Evolutionary conservation across 2,329 filamentous ascomycete species (phyloP), one percentile per base, ranked within the genome.

Genomic region (Aureobasidium sp.): DNA sequence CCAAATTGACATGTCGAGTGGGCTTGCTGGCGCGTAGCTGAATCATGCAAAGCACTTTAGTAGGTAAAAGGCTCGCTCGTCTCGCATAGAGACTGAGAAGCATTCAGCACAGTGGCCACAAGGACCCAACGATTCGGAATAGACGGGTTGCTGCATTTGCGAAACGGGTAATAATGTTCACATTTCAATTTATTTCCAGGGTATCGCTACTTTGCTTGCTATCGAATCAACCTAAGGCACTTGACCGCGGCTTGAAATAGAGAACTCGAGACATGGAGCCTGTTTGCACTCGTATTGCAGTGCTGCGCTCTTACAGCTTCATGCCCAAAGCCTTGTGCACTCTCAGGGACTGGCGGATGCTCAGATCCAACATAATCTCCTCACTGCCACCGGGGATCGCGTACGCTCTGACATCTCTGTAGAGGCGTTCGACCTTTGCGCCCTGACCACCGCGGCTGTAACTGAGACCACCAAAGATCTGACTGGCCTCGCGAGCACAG

Each of bases 351-450:
- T 97, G 92, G 69, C 93, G 83, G 75, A 99, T 96, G 77, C 90
- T 96, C 71, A 99, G 77, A 75, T 99, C 94, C 67, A 97, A 80
- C 94, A 99, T 99, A 67, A 99, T 99, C 83, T 99, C 94, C 66
- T 99, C 93, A 67, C 87, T 91, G 27, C 94, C 94, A 70, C 94
- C 94, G 3, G 94, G 94, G 68, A 99, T 82, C 29, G 94, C 93
- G 75, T 99, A 97, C 0, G 94, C 94, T 69, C 94, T 84, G 17
- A 97, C 94, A 75, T 99, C 94, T 66, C 94, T 84, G 77, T 97
- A 97, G 70, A 99, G 78, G 64, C 94, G 80, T 84, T 99, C 94
- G 58, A 97, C 85, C 84, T 97, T 97, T 63, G 86, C 93, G 64
- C 94, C 94, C 79, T 97, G 94, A 17, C 94, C 94, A 62, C 94